phyloP scores from a whole-genome alignment of 331 rosid species.

The Rosa hybrid region DNA sequence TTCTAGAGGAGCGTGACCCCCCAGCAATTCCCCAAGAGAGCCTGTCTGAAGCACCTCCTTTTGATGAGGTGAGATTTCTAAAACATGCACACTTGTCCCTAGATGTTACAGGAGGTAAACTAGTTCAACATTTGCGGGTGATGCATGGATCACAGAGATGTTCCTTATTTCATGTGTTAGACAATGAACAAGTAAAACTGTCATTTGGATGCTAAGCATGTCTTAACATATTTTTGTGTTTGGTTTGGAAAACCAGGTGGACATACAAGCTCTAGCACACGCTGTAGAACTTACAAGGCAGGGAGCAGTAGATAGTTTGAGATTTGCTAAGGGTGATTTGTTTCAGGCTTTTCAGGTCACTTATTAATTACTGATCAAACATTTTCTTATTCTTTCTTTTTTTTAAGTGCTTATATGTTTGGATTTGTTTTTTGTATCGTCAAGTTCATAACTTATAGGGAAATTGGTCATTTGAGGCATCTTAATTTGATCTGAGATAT shows the following conservation, averaged over 20 bases:
- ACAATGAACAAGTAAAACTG: neutral
- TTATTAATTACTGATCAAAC: slow-evolving; percentile 24
- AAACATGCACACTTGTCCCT: neutral
- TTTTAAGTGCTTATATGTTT: neutral
- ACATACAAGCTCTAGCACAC: slow-evolving; percentile 97
- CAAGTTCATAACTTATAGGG: neutral
- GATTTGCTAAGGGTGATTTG: slow-evolving; percentile 91
- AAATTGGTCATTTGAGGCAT: neutral
- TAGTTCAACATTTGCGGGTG: neutral
- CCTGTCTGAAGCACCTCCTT: slow-evolving; percentile 85
- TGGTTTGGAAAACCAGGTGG: slow-evolving; percentile 66
- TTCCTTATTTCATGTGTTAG: neutral
- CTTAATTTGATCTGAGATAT: neutral
- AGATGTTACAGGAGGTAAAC: slow-evolving; percentile 10
- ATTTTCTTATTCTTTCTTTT: neutral
- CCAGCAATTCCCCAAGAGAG: slow-evolving; percentile 92
- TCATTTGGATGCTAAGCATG: slow-evolving; percentile 5
- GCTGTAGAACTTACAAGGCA: slow-evolving; percentile 98
- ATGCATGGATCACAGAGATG: neutral
- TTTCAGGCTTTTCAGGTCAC: slow-evolving; percentile 89
- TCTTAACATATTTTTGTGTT: neutral
- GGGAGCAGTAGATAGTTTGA: slow-evolving; percentile 97
- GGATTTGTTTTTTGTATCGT: neutral
- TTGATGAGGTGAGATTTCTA: slow-evolving; percentile 77
- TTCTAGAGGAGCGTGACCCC: slow-evolving; percentile 87